Evolutionary conservation across 2,329 filamentous ascomycete genomes (phyloP).

Genomic region (Lecanicillium sp.): DNA sequence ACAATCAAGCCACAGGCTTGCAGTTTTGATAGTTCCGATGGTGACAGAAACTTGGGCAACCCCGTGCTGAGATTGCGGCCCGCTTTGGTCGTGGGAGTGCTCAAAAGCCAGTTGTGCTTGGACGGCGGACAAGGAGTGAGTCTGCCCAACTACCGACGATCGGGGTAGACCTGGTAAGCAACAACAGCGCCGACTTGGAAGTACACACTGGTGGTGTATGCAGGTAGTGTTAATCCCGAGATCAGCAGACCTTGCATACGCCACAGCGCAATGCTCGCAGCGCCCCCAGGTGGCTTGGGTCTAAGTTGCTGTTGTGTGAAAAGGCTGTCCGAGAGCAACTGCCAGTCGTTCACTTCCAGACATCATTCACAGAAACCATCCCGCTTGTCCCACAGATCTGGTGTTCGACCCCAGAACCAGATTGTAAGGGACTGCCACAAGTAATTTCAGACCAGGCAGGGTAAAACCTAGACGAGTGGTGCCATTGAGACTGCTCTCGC

Average conservation of each 20-base stretch:
- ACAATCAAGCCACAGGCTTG: constrained; percentile 10
- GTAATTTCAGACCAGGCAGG: background rate
- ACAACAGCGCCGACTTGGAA: background rate
- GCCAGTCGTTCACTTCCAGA: too few species aligned
- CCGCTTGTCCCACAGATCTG: constrained; percentile 10
- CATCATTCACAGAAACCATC: background rate
- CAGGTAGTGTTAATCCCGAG: constrained; percentile 14
- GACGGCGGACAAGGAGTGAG: background rate
- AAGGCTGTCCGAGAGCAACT: too few species aligned
- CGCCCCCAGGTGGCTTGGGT: background rate
- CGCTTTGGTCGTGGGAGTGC: constrained; percentile 1
- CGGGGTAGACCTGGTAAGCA: background rate
- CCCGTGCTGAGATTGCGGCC: constrained; percentile 11
- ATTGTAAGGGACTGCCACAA: background rate
- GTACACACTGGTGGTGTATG: constrained; percentile 1
- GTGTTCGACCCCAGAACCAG: background rate
- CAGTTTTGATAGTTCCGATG: constrained; percentile 8
- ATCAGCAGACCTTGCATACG: constrained; percentile 13
- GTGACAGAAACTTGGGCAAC: background rate
- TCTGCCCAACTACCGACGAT: constrained; percentile 10
- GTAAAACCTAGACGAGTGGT: background rate
- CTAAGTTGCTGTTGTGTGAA: background rate
- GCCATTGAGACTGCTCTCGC: background rate
- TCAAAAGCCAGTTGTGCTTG: background rate
- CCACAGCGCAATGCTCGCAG: constrained; percentile 9